Evolutionary conservation across 164 flowering plant species (phyloP).

Genomic region (Platanus orientalis): DNA sequence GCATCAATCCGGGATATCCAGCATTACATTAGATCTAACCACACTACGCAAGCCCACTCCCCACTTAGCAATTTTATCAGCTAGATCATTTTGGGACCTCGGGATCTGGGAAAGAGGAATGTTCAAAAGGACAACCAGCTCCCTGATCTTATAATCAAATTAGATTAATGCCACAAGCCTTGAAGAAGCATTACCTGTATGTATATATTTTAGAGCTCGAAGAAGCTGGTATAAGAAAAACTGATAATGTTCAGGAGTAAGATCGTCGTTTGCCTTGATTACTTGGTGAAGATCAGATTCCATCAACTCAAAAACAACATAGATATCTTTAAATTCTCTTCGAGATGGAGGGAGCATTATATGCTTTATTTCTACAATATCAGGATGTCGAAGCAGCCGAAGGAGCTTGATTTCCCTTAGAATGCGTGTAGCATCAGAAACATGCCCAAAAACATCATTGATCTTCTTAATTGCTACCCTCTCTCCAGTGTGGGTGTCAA

Average conservation of each 20-base stretch:
- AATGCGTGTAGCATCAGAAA: conserved; percentile 81
- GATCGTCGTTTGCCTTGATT: conserved; percentile 79
- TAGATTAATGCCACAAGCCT: too few species aligned
- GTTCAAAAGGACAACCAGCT: too few species aligned
- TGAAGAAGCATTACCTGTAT: conserved; percentile 46
- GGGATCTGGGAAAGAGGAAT: too few species aligned
- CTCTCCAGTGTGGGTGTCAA: conserved; percentile 70
- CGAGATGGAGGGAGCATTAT: conserved; percentile 89
- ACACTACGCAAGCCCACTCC: too few species aligned
- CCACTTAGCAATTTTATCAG: too few species aligned
- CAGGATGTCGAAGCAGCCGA: conserved; percentile 76
- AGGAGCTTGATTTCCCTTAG: conserved; percentile 82
- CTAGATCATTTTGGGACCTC: too few species aligned
- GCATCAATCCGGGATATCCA: too few species aligned
- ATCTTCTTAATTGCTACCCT: conserved; percentile 81
- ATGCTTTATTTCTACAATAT: conserved; percentile 78
- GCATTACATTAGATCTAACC: too few species aligned
- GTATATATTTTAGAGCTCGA: conserved; percentile 70
- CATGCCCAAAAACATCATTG: conserved; percentile 81
- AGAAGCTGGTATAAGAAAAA: conserved; percentile 83
- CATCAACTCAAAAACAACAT: conserved; percentile 83
- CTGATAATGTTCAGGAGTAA: conserved; percentile 72
- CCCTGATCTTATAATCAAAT: too few species aligned
- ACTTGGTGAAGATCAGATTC: conserved; percentile 90
- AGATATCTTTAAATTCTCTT: conserved; percentile 69